Conservation (phyloP, 768 basidiomycete genomes). For the Kwoniella heveanensis region DNA sequence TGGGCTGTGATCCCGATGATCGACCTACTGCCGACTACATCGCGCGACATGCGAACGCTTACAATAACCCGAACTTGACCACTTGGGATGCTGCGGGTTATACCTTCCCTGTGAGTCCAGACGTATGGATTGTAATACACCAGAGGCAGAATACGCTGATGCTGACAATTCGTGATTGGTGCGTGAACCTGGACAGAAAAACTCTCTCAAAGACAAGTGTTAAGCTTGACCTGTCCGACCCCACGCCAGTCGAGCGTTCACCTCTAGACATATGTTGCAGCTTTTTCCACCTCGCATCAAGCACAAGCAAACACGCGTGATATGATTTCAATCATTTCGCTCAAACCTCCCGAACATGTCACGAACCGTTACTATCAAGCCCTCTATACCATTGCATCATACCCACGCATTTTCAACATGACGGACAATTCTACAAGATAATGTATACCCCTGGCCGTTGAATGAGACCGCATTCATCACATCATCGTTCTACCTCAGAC, state of each 20-base stretch:
- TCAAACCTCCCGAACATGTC: no score
- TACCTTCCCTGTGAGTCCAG: constrained; percentile 66
- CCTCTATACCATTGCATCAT: background rate
- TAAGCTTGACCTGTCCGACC: no score
- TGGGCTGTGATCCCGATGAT: constrained; percentile 77
- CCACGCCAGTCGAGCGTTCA: no score
- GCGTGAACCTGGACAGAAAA: constrained; percentile 27
- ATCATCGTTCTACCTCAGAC: no score
- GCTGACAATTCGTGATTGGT: constrained; percentile 3
- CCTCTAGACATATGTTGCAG: no score
- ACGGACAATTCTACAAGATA: background rate
- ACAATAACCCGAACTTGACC: constrained; percentile 79
- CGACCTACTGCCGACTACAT: constrained; percentile 78
- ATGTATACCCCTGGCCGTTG: no score
- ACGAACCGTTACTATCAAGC: no score
- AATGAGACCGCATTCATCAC: no score
- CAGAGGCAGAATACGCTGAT: background rate
- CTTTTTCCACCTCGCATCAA: no score
- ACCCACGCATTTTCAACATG: background rate
- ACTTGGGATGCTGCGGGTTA: constrained; percentile 80
- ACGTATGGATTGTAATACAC: background rate
- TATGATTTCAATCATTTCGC: no score
- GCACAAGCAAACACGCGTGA: no score
- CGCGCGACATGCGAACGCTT: constrained; percentile 63
- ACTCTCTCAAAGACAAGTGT: constrained; percentile 37